Base-by-base conservation (phyloP, 257 asterid species). In the Nicotiana knightiana region DNA sequence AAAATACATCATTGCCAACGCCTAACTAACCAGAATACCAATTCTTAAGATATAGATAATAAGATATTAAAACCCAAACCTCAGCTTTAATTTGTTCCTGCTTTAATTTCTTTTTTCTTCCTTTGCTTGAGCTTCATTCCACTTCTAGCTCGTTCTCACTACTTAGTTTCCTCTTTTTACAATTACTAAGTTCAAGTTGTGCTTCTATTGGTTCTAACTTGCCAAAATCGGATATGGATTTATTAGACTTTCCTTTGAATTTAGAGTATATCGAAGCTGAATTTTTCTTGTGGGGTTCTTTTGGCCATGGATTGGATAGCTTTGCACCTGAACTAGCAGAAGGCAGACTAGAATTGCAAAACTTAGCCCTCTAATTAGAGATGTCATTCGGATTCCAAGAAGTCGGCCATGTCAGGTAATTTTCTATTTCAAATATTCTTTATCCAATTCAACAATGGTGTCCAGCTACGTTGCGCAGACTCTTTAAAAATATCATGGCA, bases 261-360 rank as follows among this genome's bases (percentile, higher is more conserved):
- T 83, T 94, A 67, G 97, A 94, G 91, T 93, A 84, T 64, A 81
- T 93, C 85, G 97, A 94, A 84, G 93, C 98, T 0, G 97, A 94
- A 84, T 94, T 93, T 87, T 93, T 94, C 92, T 79, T 90, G 2
- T 92, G 88, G 86, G 92, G 91, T 28, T 90, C 97, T 33, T 43
- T 89, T 3, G 98, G 98, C n/a, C 67, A 17, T 35, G 98, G 98
- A 11, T 39, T 94, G 59, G 97, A 94, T 71, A 37, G 3, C 46
- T 6, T 85, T 0, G 97, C 83, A 6, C 97, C 97, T 5, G 82
- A 79, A 73, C 95, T 94, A 3, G 62, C 91, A 43, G 24, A 21
- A 21, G 24, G 24, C 24, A 21, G 24, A 21, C 75, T 5, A 75
- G 9, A 67, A 83, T 26, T 78, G 98, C 98, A 46, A 55, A 35